Evolutionary conservation across 345 rosid species (phyloP).

Genomic region (Gossypium bickii): DNA sequence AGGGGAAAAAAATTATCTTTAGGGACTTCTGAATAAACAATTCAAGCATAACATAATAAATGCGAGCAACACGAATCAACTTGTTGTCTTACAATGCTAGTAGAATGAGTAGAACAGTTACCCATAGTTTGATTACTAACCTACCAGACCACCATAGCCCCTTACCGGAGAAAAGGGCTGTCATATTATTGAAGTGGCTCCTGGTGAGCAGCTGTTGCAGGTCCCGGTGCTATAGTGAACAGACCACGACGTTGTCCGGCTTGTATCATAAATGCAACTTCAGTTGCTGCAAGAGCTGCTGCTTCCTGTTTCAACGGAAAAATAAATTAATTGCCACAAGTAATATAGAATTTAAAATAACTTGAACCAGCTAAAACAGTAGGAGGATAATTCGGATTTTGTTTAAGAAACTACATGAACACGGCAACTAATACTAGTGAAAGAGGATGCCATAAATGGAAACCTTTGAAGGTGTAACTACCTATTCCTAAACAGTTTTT

Average conservation of each 20-base stretch:
- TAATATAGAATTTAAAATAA: not conserved
- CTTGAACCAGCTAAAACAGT: not conserved
- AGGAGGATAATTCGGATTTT: not conserved
- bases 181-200: constrained; percentile 37
- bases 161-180: not conserved
- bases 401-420: not conserved
- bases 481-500: not conserved
- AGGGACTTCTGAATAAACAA: constrained; percentile 4
- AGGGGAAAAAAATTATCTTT: too few relatives aligned
- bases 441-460: not conserved
- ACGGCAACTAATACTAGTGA: not conserved
- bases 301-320: constrained; percentile 64
- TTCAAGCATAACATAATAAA: constrained; percentile 12
- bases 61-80: not conserved
- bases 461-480: not conserved
- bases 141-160: not conserved
- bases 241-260: constrained; percentile 71
- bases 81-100: constrained; percentile 4
- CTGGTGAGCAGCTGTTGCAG: constrained; percentile 38
- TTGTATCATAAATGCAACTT: constrained; percentile 87
- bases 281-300: constrained; percentile 79
- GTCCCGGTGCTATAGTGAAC: constrained; percentile 61
- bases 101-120: constrained; percentile 3
- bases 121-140: constrained; percentile 3
- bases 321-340: not conserved